Evolutionary conservation across 306 rosid genomes (phyloP), one percentile per base, ranked within the genome.

Genomic region (Clitoria ternatea): DNA sequence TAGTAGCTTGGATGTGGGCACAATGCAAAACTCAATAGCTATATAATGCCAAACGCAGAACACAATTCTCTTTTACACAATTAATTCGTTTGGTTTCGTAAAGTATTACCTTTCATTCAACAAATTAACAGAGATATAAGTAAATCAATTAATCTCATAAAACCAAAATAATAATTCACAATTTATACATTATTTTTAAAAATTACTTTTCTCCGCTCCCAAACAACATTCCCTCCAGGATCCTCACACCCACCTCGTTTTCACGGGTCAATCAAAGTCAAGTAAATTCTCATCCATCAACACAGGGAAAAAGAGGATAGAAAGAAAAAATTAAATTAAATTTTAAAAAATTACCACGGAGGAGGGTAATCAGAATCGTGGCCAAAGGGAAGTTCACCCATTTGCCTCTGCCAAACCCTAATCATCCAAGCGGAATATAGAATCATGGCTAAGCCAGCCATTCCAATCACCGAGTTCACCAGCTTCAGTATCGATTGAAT

Each of bases 401-500:
- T 79, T 7, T 81, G 50, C 59, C 86, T 82, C 80, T 87, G 88
- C 96, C 96, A 87, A 62, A 74, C 85, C 72, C 87, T 87, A 72
- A 92, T 76, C 85, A 92, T 77, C 98, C 98, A 92, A 7, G 74
- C 48, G 2, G 90, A 73, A 70, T 92, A 89, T 39, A 87, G 59
- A 74, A 86, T 78, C 85, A 84, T 79, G 82, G 92, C 95, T 27
- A 92, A 17, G 40, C 96, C 96, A 15, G 85, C 88, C 92, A 92
- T 85, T 44, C 88, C 95, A 57, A 76, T 84, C 24, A 87, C 76
- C 24, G 96, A 92, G 74, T 92, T 92, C 32, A 86, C 95, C 81
- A 89, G 64, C 72, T 89, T 92, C 82, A 92, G 70, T 29, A 86
- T 64, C 50, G 92, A 92, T 83, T 87, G 96, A 1, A 86, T 69